Evolutionary conservation across 2,329 filamentous ascomycete genomes (phyloP), one percentile per base, ranked within the genome.

Genomic region (Fusarium subtropicale): DNA sequence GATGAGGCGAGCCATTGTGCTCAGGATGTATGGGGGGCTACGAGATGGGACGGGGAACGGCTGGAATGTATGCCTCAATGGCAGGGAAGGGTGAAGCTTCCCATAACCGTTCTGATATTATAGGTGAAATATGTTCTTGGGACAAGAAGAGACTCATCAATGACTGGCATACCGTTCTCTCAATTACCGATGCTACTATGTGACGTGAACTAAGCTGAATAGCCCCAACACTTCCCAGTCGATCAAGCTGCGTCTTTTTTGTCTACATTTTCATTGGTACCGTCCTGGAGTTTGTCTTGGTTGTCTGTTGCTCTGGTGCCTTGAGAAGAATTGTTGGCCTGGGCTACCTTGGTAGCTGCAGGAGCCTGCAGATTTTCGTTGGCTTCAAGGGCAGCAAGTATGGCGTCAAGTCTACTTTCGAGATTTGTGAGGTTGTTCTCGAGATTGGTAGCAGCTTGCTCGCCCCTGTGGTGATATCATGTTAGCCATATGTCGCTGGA

Each of bases 341-440:
- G 60, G 31, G 50, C 30, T 33, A 18, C 26, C 33, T 33, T 57
- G 46, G 48, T 13, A 31, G 60, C 16, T 12, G 53, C 44, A 28
- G 48, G 15, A 60, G 54, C 20, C 44, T 63, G 62, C 12, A 48
- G 31, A 16, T 51, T 45, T 16, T 63, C 62, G 28, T 55, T 66
- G 13, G 60, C 73, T 58, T 85, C 85, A 50, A 87, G 78, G 26
- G 82, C 81, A 18, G 83, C 84, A 24, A 89, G 79, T 24, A 89
- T 78, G 62, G 81, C 81, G 64, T 88, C 86, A n/a, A 89, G 81
- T 74, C 83, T 87, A 72, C 78, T 80, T 76, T 88, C 86, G 22
- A 89, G 80, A 34, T 73, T 83, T 11, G 81, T 79, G 51, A 89
- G 80, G 68, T 84, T 85, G 3, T 82, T 79, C 73, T 89, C 87